Percentiles rank a stretch among this genome's conserved stretches.
These are phyloP conservation scores for Zygoascus bituminiphila DNA, from an alignment of 805 yeast species.

Conservation along the genomic window DNA sequence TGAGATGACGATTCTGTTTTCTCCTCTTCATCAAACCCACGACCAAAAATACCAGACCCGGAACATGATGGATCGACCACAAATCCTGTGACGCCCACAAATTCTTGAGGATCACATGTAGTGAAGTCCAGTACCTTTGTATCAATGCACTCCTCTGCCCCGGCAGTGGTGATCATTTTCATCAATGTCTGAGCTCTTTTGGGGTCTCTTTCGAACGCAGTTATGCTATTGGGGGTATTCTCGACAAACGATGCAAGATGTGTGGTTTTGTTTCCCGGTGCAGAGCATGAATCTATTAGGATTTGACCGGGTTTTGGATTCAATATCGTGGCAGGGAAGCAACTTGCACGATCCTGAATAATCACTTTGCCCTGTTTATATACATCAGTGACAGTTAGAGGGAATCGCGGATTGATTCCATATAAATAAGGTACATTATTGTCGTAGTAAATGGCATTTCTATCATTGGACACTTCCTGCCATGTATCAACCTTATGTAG, in stretches of 20 bases:
- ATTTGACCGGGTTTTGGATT: slow-evolving; percentile 51
- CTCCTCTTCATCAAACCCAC: slow-evolving; percentile 47
- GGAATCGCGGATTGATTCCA: slow-evolving; percentile 74
- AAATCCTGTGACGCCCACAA: slow-evolving; percentile 61
- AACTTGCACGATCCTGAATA: slow-evolving; percentile 93
- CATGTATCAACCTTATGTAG: slow-evolving; percentile 43
- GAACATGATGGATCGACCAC: slow-evolving; percentile 96
- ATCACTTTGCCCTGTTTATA: slow-evolving; percentile 73
- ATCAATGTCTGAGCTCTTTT: slow-evolving; percentile 60
- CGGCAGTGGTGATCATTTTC: slow-evolving; percentile 76
- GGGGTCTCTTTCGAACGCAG: slow-evolving; percentile 83
- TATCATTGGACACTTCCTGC: slow-evolving; percentile 22
- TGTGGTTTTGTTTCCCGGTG: slow-evolving; percentile 97
- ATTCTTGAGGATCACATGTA: slow-evolving; percentile 47
- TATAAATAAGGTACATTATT: slow-evolving; percentile 63
- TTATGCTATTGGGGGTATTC: slow-evolving; percentile 35
- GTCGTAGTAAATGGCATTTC: slow-evolving; percentile 57
- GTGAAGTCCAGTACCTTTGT: slow-evolving; percentile 55
- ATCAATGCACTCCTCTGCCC: slow-evolving; percentile 41
- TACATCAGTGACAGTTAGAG: slow-evolving; percentile 55
- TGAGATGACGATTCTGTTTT: slow-evolving; percentile 3
- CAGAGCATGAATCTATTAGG: slow-evolving; percentile 91
- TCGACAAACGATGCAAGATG: slow-evolving; percentile 67
- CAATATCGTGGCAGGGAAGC: slow-evolving; percentile 87
- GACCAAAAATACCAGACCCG: slow-evolving; percentile 96